These are phyloP conservation scores for Pecoramyces ruminantium DNA, from an alignment of 192 early-diverging fungal species.

Conservation along the genomic window DNA sequence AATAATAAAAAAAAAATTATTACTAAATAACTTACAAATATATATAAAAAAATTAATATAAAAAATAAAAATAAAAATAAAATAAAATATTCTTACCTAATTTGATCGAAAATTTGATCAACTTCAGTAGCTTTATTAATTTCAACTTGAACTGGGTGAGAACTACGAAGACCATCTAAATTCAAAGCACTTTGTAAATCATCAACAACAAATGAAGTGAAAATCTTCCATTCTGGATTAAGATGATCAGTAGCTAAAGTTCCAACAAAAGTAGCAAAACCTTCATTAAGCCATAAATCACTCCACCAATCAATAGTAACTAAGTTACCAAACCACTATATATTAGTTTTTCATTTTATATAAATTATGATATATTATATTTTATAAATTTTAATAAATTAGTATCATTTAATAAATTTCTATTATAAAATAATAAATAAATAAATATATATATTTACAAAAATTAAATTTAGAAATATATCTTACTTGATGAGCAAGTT, in stretches of 20 bases:
- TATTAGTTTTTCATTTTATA: not conserved
- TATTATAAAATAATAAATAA: too few species aligned
- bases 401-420: too few species aligned
- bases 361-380: not conserved
- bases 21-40: too few species aligned
- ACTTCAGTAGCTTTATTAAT: slow-evolving; percentile 74
- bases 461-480: too few species aligned
- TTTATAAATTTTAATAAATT: too few species aligned
- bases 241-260: slow-evolving; percentile 71
- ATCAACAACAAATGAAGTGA: slow-evolving; percentile 68
- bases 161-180: slow-evolving; percentile 68
- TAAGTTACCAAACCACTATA: slow-evolving; percentile 65
- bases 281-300: slow-evolving; percentile 90
- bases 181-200: slow-evolving; percentile 58
- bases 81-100: not conserved
- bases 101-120: slow-evolving; percentile 77
- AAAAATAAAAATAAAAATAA: too few species aligned
- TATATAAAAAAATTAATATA: too few species aligned
- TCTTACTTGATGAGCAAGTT: slow-evolving; percentile 51
- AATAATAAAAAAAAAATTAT: too few species aligned
- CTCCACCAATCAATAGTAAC: slow-evolving; percentile 97
- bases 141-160: slow-evolving; percentile 83
- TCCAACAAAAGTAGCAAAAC: slow-evolving; percentile 94
- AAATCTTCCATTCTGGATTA: slow-evolving; percentile 89
- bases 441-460: not conserved